Evolutionary conservation across 257 asterid genomes (phyloP).

Genomic region (Nicotiana undulata): DNA sequence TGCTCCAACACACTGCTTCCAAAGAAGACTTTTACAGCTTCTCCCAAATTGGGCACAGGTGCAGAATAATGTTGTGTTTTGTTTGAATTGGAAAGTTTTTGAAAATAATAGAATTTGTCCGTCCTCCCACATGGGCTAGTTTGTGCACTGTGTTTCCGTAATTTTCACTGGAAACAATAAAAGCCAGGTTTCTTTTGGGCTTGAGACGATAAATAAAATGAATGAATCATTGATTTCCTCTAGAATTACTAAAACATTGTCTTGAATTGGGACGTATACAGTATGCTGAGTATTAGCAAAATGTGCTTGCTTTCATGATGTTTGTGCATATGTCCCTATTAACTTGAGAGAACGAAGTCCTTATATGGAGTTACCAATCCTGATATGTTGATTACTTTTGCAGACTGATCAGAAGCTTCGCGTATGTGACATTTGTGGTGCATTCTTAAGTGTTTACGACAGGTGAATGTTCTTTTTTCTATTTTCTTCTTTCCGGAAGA

Average conservation of each 20-base stretch:
- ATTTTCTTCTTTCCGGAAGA: not conserved
- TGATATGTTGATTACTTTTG: constrained; percentile 16
- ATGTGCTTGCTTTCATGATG: not conserved
- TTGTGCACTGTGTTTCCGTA: not conserved
- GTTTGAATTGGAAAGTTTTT: not conserved
- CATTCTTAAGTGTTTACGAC: constrained; percentile 91
- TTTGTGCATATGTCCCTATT: not conserved
- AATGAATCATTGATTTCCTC: not conserved
- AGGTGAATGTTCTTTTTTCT: constrained; percentile 37
- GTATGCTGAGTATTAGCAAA: not conserved
- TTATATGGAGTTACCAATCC: constrained; percentile 9
- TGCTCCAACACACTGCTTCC: not conserved
- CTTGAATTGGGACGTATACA: not conserved
- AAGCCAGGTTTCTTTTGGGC: not conserved
- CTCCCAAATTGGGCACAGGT: not conserved
- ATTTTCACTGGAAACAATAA: not conserved
- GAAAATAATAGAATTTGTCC: not conserved
- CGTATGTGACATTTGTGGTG: constrained; percentile 98
- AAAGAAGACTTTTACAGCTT: not conserved
- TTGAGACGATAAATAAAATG: not conserved
- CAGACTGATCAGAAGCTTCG: constrained; percentile 99
- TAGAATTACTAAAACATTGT: too few species aligned
- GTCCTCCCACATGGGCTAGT: not conserved
- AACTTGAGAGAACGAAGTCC: not conserved
- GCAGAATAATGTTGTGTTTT: not conserved